phyloP scores from a whole-genome alignment of 1,284 basidiomycete species.

The Takashimella koratensis region DNA sequence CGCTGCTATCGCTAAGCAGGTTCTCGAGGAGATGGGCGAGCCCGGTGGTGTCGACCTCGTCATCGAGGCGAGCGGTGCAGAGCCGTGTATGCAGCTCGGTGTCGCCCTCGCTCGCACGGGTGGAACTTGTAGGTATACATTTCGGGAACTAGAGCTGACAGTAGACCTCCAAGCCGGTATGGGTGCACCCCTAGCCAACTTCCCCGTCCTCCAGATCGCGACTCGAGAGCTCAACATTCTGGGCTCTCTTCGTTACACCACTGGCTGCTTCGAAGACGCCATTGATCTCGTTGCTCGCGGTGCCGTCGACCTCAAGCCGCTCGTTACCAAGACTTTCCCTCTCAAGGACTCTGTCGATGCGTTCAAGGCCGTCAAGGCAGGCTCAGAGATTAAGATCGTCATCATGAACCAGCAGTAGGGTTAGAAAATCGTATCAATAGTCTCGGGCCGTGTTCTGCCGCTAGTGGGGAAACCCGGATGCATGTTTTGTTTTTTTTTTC shows the following conservation, averaged over 20 bases:
- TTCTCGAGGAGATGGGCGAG: constrained; percentile 46
- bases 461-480: too few species aligned
- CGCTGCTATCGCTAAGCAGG: constrained; percentile 42
- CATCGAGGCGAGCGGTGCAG: constrained; percentile 57
- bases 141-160: not conserved
- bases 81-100: constrained; percentile 59
- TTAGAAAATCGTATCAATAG: too few species aligned
- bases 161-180: constrained; percentile 28
- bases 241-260: constrained; percentile 32
- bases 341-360: constrained; percentile 50
- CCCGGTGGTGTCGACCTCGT: constrained; percentile 55
- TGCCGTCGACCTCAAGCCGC: constrained; percentile 52
- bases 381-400: constrained; percentile 26
- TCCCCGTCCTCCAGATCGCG: constrained; percentile 26
- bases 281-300: constrained; percentile 54
- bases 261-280: constrained; percentile 43
- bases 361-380: constrained; percentile 51
- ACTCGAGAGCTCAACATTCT: constrained; percentile 70
- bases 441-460: too few species aligned
- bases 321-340: constrained; percentile 56
- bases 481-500: too few species aligned
- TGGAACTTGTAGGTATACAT: constrained; percentile 23
- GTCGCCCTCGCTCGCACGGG: constrained; percentile 60
- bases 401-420: constrained; percentile 24
- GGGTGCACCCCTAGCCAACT: constrained; percentile 16